Base-by-base conservation (phyloP, 148 eudicot species). In the Linanthus parryae region DNA sequence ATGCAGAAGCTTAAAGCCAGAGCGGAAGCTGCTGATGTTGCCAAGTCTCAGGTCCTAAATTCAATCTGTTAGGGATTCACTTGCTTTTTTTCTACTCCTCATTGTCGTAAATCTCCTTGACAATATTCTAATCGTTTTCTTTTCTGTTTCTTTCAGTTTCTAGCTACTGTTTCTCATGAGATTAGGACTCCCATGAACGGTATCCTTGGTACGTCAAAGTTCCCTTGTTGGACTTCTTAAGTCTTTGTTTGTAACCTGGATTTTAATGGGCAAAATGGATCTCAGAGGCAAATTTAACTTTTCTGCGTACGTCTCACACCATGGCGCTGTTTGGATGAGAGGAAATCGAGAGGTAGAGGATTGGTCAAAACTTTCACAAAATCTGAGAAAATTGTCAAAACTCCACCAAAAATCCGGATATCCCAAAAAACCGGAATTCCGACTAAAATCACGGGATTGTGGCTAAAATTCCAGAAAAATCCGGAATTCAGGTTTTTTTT, bases 141-240 rank as follows among this genome's bases (percentile, higher is more conserved):
- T 19, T 17, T 23, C 30, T 45, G 11, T 14, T 30, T 9, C 52
- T 75, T 46, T 29, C 85, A 83, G 90, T 83, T 83, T 64, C 67
- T 83, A 40, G 90, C 90, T 7, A 83, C 90, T 39, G 85, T 83
- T 43, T 83, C 90, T 0, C 90, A 83, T 55, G 90, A 83, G 71
- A 83, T 83, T 59, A 67, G 90, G 52, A 83, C 90, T 34, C 85
- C 90, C 43, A 83, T 83, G 85, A 79, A 83, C 54, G 90, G 90
- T 33, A 68, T 83, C 33, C 80, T 83, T 50, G 89, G 88, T 78
- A 74, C 22, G 50, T 31, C 19, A 11, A n/a, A 16, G 22, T 20
- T 43, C 51, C 44, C 14, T 35, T 51, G 18, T 8, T 9, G n/a
- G 18, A 8, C 41, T 64, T 37, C 17, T 26, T 44, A 7, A 20